Percentiles rank a stretch among this genome's conserved stretches.
These are phyloP conservation scores for Phascolomyces articulosus DNA, from an alignment of 371 early-diverging fungal species.

Conservation along the genomic window DNA sequence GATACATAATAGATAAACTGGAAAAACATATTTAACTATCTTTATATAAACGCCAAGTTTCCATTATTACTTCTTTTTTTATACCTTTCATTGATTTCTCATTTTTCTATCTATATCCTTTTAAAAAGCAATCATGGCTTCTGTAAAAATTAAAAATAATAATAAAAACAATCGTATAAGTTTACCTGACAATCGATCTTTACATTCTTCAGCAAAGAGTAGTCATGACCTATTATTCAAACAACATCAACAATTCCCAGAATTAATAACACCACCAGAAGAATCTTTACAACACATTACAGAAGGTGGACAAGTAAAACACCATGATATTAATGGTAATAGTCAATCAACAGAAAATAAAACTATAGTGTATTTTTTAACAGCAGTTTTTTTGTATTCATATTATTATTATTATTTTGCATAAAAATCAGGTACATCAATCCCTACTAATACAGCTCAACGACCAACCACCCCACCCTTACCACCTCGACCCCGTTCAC, in stretches of 20 bases:
- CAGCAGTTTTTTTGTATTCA: too few relatives aligned
- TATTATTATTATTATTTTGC: neutral
- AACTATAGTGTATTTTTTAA: too few relatives aligned
- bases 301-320: neutral
- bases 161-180: neutral
- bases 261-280: constrained; percentile 1
- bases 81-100: too few relatives aligned
- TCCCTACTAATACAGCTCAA: neutral
- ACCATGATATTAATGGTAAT: neutral
- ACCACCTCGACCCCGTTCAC: constrained; percentile 1
- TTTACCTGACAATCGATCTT: neutral
- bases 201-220: neutral
- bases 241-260: neutral
- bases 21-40: too few relatives aligned
- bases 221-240: neutral
- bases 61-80: too few relatives aligned
- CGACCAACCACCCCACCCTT: neutral
- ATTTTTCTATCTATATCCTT: too few relatives aligned
- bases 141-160: neutral
- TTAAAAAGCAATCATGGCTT: neutral
- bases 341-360: neutral
- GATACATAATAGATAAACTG: too few relatives aligned
- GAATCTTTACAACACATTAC: neutral
- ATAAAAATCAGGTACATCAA: neutral
- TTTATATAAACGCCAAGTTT: too few relatives aligned